Conservation (phyloP, 1,284 basidiomycete genomes). For the Moesziomyces sp. region DNA sequence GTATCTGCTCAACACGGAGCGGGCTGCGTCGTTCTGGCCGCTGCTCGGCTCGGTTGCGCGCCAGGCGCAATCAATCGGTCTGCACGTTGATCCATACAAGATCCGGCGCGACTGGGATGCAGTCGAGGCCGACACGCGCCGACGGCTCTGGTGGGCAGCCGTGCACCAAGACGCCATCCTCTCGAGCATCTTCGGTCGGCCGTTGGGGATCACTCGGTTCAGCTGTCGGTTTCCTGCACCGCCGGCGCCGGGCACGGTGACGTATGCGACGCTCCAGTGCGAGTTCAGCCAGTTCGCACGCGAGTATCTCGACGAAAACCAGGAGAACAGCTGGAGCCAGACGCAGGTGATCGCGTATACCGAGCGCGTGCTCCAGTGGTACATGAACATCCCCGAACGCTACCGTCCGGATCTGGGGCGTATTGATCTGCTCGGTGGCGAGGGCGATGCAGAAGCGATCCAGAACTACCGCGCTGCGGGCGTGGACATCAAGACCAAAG, state of each 20-base stretch:
- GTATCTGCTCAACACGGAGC: conserved; percentile 46
- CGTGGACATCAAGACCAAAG: conserved; percentile 41
- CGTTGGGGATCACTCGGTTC: conserved; percentile 38
- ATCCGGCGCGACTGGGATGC: conserved; percentile 36
- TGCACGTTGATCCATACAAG: conserved; percentile 43
- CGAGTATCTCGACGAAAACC: conserved; percentile 35
- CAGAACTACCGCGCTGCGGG: conserved; percentile 29
- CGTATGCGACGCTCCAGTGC: conserved; percentile 37
- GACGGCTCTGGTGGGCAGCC: conserved; percentile 47
- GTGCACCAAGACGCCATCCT: conserved; percentile 48
- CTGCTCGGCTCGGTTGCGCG: conserved; percentile 39
- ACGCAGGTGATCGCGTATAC: conserved; percentile 29
- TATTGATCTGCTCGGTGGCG: conserved; percentile 25
- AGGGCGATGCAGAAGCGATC: conserved; percentile 21
- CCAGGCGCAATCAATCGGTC: conserved; percentile 47
- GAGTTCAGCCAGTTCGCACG: conserved; percentile 36
- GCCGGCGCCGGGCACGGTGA: conserved; percentile 1
- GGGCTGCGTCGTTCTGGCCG: conserved; percentile 44
- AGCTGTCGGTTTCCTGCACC: conserved; percentile 29
- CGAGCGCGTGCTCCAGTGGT: conserved; percentile 38
- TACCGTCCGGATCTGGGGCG: conserved; percentile 36
- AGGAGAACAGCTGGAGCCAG: conserved; percentile 42
- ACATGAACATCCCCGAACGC: conserved; percentile 29
- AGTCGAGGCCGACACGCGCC: conserved; percentile 32
- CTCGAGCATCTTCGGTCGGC: conserved; percentile 45